Conservation (phyloP, 2,329 filamentous ascomycete genomes). For the Colletotrichum plurivorum region DNA sequence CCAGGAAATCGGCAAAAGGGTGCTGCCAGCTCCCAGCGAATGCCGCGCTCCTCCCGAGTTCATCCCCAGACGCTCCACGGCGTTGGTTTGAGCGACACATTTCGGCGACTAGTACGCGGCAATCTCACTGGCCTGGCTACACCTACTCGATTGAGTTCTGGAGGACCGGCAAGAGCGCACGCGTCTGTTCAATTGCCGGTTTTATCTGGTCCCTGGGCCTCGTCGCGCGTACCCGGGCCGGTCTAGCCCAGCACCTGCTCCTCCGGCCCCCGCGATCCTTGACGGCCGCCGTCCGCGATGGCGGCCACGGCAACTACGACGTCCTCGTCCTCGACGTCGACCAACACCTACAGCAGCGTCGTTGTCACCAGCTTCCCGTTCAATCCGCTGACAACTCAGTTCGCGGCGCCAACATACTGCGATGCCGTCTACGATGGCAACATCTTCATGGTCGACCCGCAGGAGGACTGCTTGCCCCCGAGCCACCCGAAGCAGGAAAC, state of each 20-base stretch:
- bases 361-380: constrained; percentile 34
- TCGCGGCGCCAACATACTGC: constrained; percentile 37
- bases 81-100: background rate
- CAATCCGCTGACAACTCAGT: constrained; percentile 42
- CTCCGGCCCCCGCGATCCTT: constrained; percentile 10
- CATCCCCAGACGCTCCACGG: constrained; percentile 5
- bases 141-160: background rate
- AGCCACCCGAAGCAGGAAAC: constrained; percentile 37
- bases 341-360: constrained; percentile 22
- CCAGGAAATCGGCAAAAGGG: constrained; percentile 5
- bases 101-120: background rate
- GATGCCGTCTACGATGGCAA: constrained; percentile 32
- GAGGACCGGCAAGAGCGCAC: background rate
- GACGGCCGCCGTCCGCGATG: constrained; percentile 14
- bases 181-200: background rate
- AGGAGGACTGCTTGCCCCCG: constrained; percentile 40
- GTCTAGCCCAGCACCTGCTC: background rate
- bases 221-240: constrained; percentile 6
- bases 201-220: background rate
- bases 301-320: constrained; percentile 13
- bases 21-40: background rate
- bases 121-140: background rate
- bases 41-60: constrained; percentile 7
- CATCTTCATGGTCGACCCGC: constrained; percentile 40
- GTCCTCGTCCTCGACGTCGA: constrained; percentile 7